phyloP scores from a whole-genome alignment of 257 asterid species.

The Solanum infundibuliforme region DNA sequence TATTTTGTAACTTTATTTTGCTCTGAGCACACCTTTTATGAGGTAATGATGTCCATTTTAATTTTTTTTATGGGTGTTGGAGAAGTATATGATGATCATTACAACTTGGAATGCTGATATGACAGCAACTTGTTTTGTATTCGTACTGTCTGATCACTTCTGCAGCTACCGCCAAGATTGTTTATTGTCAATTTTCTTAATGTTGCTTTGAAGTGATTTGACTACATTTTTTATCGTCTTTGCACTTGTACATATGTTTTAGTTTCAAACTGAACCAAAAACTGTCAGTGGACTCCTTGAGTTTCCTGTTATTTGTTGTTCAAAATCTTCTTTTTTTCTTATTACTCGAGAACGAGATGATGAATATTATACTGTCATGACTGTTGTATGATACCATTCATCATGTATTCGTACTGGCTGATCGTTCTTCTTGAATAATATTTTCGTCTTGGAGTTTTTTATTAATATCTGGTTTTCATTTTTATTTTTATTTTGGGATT shows the following conservation, averaged over 20 bases:
- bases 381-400: conserved; percentile 3
- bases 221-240: background rate
- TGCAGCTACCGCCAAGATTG: background rate
- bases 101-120: background rate
- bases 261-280: background rate
- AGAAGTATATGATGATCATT: conserved; percentile 19
- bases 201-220: background rate
- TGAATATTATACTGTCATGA: conserved; percentile 7
- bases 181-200: background rate
- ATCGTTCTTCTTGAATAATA: background rate
- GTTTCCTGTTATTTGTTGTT: background rate
- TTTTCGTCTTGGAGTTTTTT: background rate
- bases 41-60: background rate
- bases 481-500: background rate
- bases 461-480: background rate
- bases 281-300: background rate
- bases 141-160: conserved; percentile 1
- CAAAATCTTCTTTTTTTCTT: background rate
- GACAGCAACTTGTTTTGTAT: background rate
- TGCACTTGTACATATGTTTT: background rate
- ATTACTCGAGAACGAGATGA: background rate
- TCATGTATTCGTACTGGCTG: conserved; percentile 10
- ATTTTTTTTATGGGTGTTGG: background rate
- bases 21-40: background rate
- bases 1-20: background rate